Percentiles rank a stretch among this genome's conserved stretches.
These are phyloP conservation scores for Kazachstania viticola DNA, from an alignment of 805 yeast genomes.

Conservation along the genomic window DNA sequence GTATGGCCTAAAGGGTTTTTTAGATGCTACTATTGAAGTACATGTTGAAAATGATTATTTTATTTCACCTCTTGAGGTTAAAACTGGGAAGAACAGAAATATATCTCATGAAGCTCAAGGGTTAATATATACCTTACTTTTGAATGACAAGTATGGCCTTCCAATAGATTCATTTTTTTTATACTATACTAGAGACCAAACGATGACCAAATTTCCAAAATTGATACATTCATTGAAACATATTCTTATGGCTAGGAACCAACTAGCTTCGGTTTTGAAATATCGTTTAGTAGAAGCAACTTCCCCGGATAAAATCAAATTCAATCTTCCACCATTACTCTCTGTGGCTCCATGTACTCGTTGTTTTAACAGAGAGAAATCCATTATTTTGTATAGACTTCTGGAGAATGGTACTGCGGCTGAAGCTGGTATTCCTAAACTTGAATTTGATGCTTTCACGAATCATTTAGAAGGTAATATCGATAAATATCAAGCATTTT, in stretches of 20 bases:
- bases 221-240: conserved; percentile 48
- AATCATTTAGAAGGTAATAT: conserved; percentile 32
- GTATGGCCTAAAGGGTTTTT: conserved; percentile 79
- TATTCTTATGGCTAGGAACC: conserved; percentile 62
- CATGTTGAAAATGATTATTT: conserved; percentile 31
- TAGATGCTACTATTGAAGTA: conserved; percentile 78
- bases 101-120: conserved; percentile 79
- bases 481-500: conserved; percentile 40
- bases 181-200: conserved; percentile 57
- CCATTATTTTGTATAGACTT: conserved; percentile 56
- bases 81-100: conserved; percentile 61
- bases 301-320: conserved; percentile 2
- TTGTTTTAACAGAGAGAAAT: conserved; percentile 44
- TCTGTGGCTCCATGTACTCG: conserved; percentile 45
- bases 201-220: conserved; percentile 44
- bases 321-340: conserved; percentile 43
- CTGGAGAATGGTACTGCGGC: conserved; percentile 46
- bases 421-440: conserved; percentile 40
- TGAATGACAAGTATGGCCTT: conserved; percentile 68
- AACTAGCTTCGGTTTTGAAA: conserved; percentile 46
- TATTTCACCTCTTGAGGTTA: conserved; percentile 80
- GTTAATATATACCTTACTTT: conserved; percentile 62
- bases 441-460: conserved; percentile 38
- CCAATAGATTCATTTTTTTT: conserved; percentile 55
- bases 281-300: conserved; percentile 26